phyloP scores from a whole-genome alignment of 2,329 filamentous ascomycete genomes.

The Penicillium thymicola region DNA sequence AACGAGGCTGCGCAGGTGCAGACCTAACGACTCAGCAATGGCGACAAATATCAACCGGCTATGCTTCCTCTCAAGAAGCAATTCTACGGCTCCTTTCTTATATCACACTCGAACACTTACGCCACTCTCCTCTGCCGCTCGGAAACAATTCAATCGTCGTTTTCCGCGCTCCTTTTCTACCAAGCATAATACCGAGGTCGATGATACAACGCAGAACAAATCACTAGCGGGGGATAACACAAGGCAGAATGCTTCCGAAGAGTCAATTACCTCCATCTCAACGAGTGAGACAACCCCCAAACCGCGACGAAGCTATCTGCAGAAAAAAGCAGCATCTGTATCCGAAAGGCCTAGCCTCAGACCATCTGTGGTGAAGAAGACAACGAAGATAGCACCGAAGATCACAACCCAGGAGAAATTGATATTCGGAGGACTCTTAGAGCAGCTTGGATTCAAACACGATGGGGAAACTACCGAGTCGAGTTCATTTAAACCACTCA shows the following conservation, averaged over 20 bases:
- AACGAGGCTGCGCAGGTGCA: neutral
- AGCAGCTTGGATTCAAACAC: conserved; percentile 11
- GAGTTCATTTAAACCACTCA: conserved; percentile 4
- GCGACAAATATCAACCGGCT: conserved; percentile 30
- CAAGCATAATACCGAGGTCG: neutral
- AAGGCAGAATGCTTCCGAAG: conserved; percentile 2
- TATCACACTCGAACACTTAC: conserved; percentile 67
- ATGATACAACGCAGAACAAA: neutral
- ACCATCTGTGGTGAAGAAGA: neutral
- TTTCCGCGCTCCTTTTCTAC: conserved; percentile 19
- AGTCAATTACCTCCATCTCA: neutral
- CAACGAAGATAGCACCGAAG: conserved; percentile 7
- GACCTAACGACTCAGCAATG: conserved; percentile 22
- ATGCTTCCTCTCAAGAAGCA: conserved; percentile 26
- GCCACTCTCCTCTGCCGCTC: conserved; percentile 9
- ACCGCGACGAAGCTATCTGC: conserved; percentile 25
- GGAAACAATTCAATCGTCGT: conserved; percentile 6
- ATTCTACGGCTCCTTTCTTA: conserved; percentile 60
- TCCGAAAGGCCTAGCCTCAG: neutral
- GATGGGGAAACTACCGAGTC: conserved; percentile 1
- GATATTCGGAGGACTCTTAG: conserved; percentile 21
- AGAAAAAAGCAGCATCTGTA: conserved; percentile 17
- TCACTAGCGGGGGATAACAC: neutral
- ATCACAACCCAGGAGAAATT: conserved; percentile 23
- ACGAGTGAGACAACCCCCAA: neutral